Base-by-base conservation (phyloP, 257 asterid species). In the Nicotiana knightiana region DNA sequence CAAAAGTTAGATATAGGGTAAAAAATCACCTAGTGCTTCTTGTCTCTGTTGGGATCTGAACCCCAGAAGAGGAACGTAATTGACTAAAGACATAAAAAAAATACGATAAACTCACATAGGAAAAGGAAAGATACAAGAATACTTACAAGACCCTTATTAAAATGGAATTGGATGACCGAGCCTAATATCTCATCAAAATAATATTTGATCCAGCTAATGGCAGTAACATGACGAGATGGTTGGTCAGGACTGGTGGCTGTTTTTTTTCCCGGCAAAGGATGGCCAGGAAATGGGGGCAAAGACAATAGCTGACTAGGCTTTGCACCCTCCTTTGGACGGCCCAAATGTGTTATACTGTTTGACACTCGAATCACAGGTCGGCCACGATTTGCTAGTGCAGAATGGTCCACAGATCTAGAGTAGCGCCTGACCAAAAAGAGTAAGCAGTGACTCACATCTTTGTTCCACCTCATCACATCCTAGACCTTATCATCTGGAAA, bases 191-290 rank as follows among this genome's bases (percentile, higher is more conserved):
- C 99, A 24, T 89, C 89, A 39, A 96, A 93, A 91, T 93, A 96
- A 87, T 96, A 96, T 84, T 94, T 94, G 84, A 94, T 94, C 99
- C 99, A 96, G 88, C 93, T 94, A 84, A 96, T 88, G 68, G 97
- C 98, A 32, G 99, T 93, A 67, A 94, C 96, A 76, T 84, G 91
- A 32, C 65, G 24, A 80, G 83, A 80, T 32, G 53, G 37, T 30
- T 24, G 83, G 21, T 71, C 78, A 17, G 78, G 78, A 81, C 33
- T 73, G 32, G 83, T 82, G 37, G 83, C 24, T 5, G 92, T 86
- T 82, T 87, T 90, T 84, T 91, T 88, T 55, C 98, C 97, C 1
- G 90, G 97, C 89, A 94, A 87, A 73, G 93, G 95, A 85, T 88
- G 93, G 24, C 97, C 95, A 0, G 97, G 97, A 82, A 96, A 96